phyloP scores from a whole-genome alignment of 2,329 filamentous ascomycete genomes.

The Passalora sequoiae region DNA sequence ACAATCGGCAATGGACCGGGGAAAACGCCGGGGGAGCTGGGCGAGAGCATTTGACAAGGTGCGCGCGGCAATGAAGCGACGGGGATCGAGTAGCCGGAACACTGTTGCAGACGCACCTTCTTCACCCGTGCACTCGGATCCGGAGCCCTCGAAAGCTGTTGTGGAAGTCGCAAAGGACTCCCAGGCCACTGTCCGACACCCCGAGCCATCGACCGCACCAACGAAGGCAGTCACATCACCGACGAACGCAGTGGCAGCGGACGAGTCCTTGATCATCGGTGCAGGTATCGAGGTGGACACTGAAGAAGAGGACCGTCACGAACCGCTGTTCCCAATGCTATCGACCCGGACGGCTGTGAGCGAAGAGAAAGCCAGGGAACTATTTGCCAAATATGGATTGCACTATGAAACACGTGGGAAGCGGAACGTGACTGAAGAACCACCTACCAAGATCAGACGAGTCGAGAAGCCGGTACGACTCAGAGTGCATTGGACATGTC shows the following conservation, averaged over 20 bases:
- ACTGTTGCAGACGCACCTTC: not conserved
- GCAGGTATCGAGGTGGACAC: slow-evolving; percentile 11
- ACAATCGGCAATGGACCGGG: slow-evolving; percentile 5
- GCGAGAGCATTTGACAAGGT: slow-evolving; percentile 25
- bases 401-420: slow-evolving; percentile 25
- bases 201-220: not conserved
- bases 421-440: slow-evolving; percentile 13
- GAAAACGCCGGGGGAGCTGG: slow-evolving; percentile 20
- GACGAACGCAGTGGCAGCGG: no score
- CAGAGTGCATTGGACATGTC: slow-evolving; percentile 73
- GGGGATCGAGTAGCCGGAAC: slow-evolving; percentile 12
- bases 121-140: not conserved
- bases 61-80: slow-evolving; percentile 21
- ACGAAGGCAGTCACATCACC: slow-evolving; percentile 2
- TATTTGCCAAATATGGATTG: slow-evolving; percentile 43
- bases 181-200: not conserved
- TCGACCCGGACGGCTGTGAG: slow-evolving; percentile 15
- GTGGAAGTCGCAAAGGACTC: not conserved
- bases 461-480: slow-evolving; percentile 64
- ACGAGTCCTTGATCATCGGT: slow-evolving; percentile 1
- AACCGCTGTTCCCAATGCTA: slow-evolving; percentile 20
- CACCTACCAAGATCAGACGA: slow-evolving; percentile 26
- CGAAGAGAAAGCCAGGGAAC: slow-evolving; percentile 31
- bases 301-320: slow-evolving; percentile 19
- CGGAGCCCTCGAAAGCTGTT: slow-evolving; percentile 7